phyloP scores from a whole-genome alignment of 2,329 filamentous ascomycete genomes.

The Clonostachys byssicola region DNA sequence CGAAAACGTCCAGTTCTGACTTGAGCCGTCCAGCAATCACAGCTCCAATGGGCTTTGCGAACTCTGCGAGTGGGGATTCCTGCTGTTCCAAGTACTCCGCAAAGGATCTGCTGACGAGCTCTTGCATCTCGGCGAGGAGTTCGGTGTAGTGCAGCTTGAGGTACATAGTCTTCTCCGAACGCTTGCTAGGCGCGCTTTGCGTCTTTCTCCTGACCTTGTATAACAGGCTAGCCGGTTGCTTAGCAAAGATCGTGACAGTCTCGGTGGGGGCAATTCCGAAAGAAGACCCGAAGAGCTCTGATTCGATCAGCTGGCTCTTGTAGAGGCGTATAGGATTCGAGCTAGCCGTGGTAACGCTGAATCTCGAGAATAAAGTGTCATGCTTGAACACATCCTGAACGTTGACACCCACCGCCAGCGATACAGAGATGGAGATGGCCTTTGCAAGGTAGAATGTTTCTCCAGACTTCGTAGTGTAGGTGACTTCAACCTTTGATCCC shows the following conservation, averaged over 20 bases:
- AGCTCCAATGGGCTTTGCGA: slow-evolving; percentile 39
- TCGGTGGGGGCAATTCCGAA: slow-evolving; percentile 50
- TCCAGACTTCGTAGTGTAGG: slow-evolving; percentile 65
- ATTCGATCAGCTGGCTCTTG: slow-evolving; percentile 65
- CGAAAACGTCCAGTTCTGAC: slow-evolving; percentile 35
- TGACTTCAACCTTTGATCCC: slow-evolving; percentile 70
- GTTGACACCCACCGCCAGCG: slow-evolving; percentile 86
- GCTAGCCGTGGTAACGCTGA: slow-evolving; percentile 82
- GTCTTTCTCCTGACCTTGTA: slow-evolving; percentile 69
- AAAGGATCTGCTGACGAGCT: slow-evolving; percentile 39
- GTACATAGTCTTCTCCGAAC: slow-evolving; percentile 47
- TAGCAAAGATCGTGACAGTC: slow-evolving; percentile 66
- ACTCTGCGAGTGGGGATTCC: slow-evolving; percentile 30
- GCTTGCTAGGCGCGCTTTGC: slow-evolving; percentile 18
- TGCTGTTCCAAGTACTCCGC: slow-evolving; percentile 28
- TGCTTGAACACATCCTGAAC: slow-evolving; percentile 96
- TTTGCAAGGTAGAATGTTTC: slow-evolving; percentile 30
- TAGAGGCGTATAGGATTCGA: slow-evolving; percentile 71
- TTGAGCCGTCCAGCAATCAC: slow-evolving; percentile 38
- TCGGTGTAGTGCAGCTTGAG: slow-evolving; percentile 74
- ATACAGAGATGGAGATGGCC: slow-evolving; percentile 63
- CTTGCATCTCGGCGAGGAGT: slow-evolving; percentile 68
- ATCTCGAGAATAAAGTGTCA: slow-evolving; percentile 76
- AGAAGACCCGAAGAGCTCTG: slow-evolving; percentile 62
- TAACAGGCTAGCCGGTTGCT: slow-evolving; percentile 75